phyloP scores from a whole-genome alignment of 176 grass and related monocot species.

The Guadua angustifolia region DNA sequence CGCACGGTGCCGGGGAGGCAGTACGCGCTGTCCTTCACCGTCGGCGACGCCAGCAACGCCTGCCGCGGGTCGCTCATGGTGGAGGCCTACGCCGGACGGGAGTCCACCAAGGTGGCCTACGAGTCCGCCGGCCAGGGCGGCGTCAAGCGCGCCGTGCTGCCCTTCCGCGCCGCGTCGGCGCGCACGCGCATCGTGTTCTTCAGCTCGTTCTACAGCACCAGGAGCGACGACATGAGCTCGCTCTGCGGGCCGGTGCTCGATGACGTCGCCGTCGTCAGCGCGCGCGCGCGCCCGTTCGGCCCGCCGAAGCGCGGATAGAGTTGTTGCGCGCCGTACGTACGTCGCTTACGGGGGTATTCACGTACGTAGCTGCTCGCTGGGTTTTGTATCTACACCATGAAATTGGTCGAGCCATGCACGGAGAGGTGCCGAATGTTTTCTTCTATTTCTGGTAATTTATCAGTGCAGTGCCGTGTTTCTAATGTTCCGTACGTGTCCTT shows the following conservation, averaged over 20 bases:
- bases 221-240: conserved; percentile 87
- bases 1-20: conserved; percentile 59
- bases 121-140: conserved; percentile 69
- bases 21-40: conserved; percentile 76
- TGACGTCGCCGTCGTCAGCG: conserved; percentile 74
- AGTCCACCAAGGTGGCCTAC: conserved; percentile 62
- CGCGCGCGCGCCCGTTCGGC: conserved; percentile 34
- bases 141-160: conserved; percentile 60
- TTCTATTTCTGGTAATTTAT: not conserved
- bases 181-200: conserved; percentile 82
- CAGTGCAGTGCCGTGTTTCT: too few relatives aligned
- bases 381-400: not conserved
- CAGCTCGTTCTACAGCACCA: conserved; percentile 75
- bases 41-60: conserved; percentile 74
- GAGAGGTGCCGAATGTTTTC: not conserved
- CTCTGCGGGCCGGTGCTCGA: conserved; percentile 90
- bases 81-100: conserved; percentile 72
- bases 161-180: conserved; percentile 53
- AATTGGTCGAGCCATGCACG: not conserved
- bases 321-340: not conserved
- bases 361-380: not conserved
- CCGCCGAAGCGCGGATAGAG: conserved; percentile 27
- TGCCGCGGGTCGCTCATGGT: conserved; percentile 72
- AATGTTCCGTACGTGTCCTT: too few relatives aligned
- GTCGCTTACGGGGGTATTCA: too few relatives aligned